Conservation (phyloP, 129 eudicot genomes). For the Escallonia rubra region DNA sequence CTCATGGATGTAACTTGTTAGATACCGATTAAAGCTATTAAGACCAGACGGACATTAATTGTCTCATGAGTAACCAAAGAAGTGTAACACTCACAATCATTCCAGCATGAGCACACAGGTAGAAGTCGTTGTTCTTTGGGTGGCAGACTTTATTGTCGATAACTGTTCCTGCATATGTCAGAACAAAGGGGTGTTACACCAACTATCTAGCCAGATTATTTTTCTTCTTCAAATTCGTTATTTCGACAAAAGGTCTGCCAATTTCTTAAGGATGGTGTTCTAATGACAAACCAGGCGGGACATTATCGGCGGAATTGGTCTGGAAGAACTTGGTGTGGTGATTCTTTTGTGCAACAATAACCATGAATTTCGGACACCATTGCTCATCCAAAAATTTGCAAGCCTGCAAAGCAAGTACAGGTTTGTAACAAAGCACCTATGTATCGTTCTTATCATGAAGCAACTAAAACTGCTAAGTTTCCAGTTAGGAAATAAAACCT, state of each 20-base stretch:
- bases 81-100: conserved; percentile 51
- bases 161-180: conserved; percentile 51
- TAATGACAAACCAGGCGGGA: conserved; percentile 63
- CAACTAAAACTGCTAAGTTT: background rate
- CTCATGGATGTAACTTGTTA: too few relatives aligned
- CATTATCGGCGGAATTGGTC: conserved; percentile 37
- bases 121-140: conserved; percentile 69
- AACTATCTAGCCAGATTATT: background rate
- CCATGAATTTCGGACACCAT: conserved; percentile 55
- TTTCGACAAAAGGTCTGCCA: too few relatives aligned
- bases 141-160: conserved; percentile 69
- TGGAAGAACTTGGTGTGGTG: conserved; percentile 85
- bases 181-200: background rate
- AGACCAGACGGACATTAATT: too few relatives aligned
- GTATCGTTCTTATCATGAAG: background rate
- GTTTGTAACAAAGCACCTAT: background rate
- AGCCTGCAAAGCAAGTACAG: conserved; percentile 20
- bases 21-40: too few relatives aligned
- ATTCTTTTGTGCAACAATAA: conserved; percentile 75
- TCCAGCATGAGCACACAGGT: conserved; percentile 78
- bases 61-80: too few relatives aligned
- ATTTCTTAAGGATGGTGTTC: background rate
- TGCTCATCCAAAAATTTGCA: conserved; percentile 32
- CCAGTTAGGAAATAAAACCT: conserved; percentile 20
- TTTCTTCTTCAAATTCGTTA: background rate